Percentiles rank a stretch among this genome's conserved stretches.
phyloP scores from a whole-genome alignment of 1,284 basidiomycete genomes.

The Austroboletus novae-zelandiae region DNA sequence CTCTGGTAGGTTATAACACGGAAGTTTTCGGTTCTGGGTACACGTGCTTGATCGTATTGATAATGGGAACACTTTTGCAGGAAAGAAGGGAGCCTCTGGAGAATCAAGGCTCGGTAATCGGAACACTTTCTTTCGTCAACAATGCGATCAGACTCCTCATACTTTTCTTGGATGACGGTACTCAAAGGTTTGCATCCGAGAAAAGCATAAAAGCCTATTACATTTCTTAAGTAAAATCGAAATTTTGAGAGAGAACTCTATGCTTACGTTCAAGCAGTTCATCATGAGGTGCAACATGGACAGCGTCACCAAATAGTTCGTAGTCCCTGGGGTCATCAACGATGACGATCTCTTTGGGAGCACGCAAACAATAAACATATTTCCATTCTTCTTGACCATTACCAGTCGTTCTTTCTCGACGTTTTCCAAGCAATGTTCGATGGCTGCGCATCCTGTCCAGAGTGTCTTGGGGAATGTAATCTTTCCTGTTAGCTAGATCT shows the following conservation, averaged over 20 bases:
- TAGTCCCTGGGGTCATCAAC: slow-evolving; percentile 74
- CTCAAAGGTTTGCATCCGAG: neutral
- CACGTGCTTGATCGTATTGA: neutral
- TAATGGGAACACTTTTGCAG: neutral
- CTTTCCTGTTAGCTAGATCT: neutral
- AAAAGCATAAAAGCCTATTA: slow-evolving; percentile 47
- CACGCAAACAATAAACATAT: slow-evolving; percentile 36
- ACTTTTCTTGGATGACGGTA: neutral
- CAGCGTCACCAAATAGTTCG: slow-evolving; percentile 68
- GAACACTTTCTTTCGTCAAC: neutral
- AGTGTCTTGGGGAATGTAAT: slow-evolving; percentile 3
- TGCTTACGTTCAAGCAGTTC: neutral
- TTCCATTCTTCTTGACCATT: slow-evolving; percentile 60
- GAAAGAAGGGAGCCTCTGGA: slow-evolving; percentile 1
- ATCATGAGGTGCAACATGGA: slow-evolving; percentile 70
- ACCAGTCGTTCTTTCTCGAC: slow-evolving; percentile 33
- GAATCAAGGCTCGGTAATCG: neutral
- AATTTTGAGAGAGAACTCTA: neutral
- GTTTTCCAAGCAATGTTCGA: slow-evolving; percentile 68
- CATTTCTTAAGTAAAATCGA: neutral
- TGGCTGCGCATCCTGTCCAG: slow-evolving; percentile 59
- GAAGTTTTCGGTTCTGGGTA: neutral
- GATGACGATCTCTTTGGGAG: slow-evolving; percentile 62
- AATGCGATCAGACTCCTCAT: neutral
- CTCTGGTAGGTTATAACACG: neutral